Conservation (phyloP, 2,329 filamentous ascomycete species). For the Rachicladosporium sp. region DNA sequence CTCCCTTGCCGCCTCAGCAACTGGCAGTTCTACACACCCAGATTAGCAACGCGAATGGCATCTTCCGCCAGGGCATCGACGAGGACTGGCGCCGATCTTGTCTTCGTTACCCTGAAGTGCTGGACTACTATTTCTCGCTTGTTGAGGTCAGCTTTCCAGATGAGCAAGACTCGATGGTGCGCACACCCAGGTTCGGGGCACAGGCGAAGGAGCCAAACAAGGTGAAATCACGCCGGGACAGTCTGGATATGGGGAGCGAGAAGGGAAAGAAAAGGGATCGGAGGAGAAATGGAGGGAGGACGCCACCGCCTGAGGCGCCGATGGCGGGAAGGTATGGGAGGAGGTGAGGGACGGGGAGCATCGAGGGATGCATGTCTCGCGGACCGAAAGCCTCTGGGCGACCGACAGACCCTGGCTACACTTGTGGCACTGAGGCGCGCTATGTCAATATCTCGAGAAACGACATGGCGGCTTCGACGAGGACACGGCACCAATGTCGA, state of each 20-base stretch:
- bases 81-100: conserved; percentile 68
- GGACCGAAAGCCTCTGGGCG: too few species aligned
- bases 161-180: conserved; percentile 33
- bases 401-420: too few species aligned
- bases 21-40: conserved; percentile 35
- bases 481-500: too few species aligned
- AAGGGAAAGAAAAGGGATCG: conserved; percentile 13
- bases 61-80: conserved; percentile 61
- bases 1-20: conserved; percentile 30
- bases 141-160: conserved; percentile 53
- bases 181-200: conserved; percentile 22
- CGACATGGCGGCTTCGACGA: too few species aligned
- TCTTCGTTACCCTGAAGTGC: conserved; percentile 65
- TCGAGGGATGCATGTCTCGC: too few species aligned
- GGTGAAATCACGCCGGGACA: conserved; percentile 15
- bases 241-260: conserved; percentile 19
- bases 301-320: conserved; percentile 13
- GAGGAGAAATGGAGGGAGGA: conserved; percentile 13
- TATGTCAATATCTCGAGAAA: too few species aligned
- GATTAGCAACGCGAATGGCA: conserved; percentile 51
- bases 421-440: too few species aligned
- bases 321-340: conserved; percentile 7
- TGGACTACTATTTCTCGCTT: conserved; percentile 67
- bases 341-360: too few species aligned
- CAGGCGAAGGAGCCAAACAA: conserved; percentile 20